Conservation (phyloP, 306 rosid genomes). For the Lotus japonicus region DNA sequence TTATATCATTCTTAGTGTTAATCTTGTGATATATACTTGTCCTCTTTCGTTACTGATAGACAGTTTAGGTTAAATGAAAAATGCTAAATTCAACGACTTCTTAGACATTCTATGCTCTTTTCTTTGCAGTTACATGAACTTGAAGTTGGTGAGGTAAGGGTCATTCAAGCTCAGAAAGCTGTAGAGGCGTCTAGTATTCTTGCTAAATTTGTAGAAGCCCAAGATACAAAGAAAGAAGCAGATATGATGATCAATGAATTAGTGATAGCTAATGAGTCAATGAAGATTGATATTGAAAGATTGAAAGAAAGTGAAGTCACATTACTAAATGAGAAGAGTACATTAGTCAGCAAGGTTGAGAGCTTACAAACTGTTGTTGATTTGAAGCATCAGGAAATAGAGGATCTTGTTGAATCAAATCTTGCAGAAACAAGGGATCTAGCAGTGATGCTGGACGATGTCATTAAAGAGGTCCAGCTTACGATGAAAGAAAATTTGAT, state of each 20-base stretch:
- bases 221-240: slow-evolving; percentile 66
- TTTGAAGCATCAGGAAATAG: slow-evolving; percentile 43
- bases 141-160: slow-evolving; percentile 73
- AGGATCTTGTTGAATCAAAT: slow-evolving; percentile 45
- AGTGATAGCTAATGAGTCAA: slow-evolving; percentile 60
- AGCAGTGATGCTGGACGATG: slow-evolving; percentile 46
- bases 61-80: neutral
- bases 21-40: neutral
- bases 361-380: slow-evolving; percentile 50
- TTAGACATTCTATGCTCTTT: neutral
- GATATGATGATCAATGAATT: slow-evolving; percentile 74
- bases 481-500: slow-evolving; percentile 28
- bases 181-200: slow-evolving; percentile 68
- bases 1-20: neutral
- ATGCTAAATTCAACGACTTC: slow-evolving; percentile 3
- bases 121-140: slow-evolving; percentile 54
- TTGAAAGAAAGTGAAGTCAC: slow-evolving; percentile 35
- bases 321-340: slow-evolving; percentile 41
- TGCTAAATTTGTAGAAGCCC: slow-evolving; percentile 84
- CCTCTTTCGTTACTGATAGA: slow-evolving; percentile 1
- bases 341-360: slow-evolving; percentile 48
- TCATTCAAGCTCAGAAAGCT: slow-evolving; percentile 58
- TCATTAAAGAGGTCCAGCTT: slow-evolving; percentile 51
- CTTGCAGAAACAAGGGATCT: slow-evolving; percentile 49
- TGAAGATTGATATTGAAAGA: slow-evolving; percentile 60